These are phyloP conservation scores for Candida silvicultrix DNA, from an alignment of 805 yeast species.

Conservation along the genomic window DNA sequence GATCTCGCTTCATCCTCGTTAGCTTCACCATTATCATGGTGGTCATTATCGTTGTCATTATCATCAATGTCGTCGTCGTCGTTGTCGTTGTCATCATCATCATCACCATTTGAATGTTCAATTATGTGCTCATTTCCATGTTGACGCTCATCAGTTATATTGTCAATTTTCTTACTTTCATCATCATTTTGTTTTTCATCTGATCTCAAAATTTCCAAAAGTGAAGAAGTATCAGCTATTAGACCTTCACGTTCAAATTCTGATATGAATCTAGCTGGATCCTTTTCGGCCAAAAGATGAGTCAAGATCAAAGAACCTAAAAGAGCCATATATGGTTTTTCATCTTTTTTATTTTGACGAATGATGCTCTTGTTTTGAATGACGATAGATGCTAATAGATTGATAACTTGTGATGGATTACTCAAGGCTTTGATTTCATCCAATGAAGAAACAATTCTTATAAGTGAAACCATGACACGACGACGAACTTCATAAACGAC, in stretches of 20 bases:
- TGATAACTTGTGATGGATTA: conserved; percentile 32
- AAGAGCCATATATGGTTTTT: conserved; percentile 31
- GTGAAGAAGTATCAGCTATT: conserved; percentile 39
- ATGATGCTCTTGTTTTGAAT: conserved; percentile 41
- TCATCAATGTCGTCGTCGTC: conserved; percentile 19
- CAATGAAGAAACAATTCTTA: conserved; percentile 43
- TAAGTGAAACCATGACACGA: conserved; percentile 44
- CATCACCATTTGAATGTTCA: too few species aligned
- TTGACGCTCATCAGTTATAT: too few species aligned
- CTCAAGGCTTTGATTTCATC: conserved; percentile 26
- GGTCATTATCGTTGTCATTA: conserved; percentile 20
- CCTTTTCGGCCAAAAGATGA: conserved; percentile 34
- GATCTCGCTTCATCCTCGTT: conserved; percentile 14
- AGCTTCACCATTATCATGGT: conserved; percentile 21
- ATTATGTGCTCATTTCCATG: too few species aligned
- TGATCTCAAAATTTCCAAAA: conserved; percentile 23
- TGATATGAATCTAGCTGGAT: conserved; percentile 36
- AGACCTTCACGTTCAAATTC: conserved; percentile 70
- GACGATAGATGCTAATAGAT: conserved; percentile 52
- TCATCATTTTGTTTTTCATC: conserved; percentile 1
- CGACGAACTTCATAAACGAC: conserved; percentile 62
- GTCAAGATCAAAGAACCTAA: conserved; percentile 47
- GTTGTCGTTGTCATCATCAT: neutral
- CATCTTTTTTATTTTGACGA: conserved; percentile 13
- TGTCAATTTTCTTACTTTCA: neutral